These are phyloP conservation scores for Ceratocystis papillata DNA, from an alignment of 2,329 filamentous ascomycete genomes.

Conservation along the genomic window DNA sequence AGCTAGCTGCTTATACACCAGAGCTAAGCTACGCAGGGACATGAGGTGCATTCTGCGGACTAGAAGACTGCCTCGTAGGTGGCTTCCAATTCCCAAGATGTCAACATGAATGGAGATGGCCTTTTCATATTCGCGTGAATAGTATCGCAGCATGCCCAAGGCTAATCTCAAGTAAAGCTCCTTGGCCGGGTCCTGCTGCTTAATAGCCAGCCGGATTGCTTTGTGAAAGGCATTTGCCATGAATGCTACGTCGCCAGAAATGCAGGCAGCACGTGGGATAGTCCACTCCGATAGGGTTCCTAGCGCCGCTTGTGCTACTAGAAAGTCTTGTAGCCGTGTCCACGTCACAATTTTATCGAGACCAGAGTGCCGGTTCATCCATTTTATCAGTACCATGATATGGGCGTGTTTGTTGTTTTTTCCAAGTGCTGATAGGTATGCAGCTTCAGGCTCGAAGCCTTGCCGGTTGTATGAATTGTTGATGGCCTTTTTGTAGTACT, in stretches of 20 bases:
- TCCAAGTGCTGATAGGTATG: slow-evolving; percentile 33
- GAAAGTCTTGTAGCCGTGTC: slow-evolving; percentile 31
- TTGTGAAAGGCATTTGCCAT: slow-evolving; percentile 30
- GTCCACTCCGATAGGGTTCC: slow-evolving; percentile 35
- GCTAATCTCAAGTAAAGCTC: slow-evolving; percentile 34
- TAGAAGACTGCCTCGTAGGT: slow-evolving; percentile 34
- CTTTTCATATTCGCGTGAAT: slow-evolving; percentile 31
- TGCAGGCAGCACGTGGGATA: slow-evolving; percentile 33
- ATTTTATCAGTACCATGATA: slow-evolving; percentile 32
- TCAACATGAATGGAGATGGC: slow-evolving; percentile 33
- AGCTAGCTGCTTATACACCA: slow-evolving; percentile 33
- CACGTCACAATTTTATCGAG: slow-evolving; percentile 14
- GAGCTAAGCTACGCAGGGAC: slow-evolving; percentile 35
- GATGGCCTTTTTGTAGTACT: slow-evolving; percentile 34
- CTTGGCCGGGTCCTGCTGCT: slow-evolving; percentile 32
- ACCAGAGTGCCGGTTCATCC: slow-evolving; percentile 29
- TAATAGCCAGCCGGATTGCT: slow-evolving; percentile 31
- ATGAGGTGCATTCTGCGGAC: slow-evolving; percentile 34
- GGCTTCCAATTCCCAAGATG: slow-evolving; percentile 33
- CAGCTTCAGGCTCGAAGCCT: slow-evolving; percentile 33
- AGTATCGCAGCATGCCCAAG: slow-evolving; percentile 32
- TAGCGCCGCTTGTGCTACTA: slow-evolving; percentile 31
- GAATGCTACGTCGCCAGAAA: slow-evolving; percentile 30
- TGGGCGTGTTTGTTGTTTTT: slow-evolving; percentile 32
- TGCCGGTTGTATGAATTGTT: slow-evolving; percentile 28